Conservation (phyloP, 345 rosid species). For the Combretum micranthum region DNA sequence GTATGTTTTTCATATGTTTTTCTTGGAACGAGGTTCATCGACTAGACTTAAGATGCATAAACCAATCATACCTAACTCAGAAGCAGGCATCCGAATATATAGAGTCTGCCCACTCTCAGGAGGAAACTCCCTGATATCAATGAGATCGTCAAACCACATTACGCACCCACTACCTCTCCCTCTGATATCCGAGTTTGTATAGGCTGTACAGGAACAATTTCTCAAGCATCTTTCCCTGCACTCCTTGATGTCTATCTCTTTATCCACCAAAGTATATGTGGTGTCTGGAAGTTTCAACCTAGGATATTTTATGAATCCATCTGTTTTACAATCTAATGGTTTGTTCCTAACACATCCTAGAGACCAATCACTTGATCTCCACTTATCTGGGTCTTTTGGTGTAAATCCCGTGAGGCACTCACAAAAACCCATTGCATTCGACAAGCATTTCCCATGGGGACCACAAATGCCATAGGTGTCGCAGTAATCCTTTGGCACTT, state of each 20-base stretch:
- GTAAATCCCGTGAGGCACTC: constrained; percentile 35
- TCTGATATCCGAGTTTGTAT: constrained; percentile 16
- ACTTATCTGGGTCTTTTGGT: constrained; percentile 19
- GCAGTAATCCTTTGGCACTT: constrained; percentile 22
- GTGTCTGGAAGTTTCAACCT: constrained; percentile 37
- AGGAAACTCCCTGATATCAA: constrained; percentile 27
- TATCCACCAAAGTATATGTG: constrained; percentile 12
- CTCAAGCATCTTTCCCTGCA: constrained; percentile 23
- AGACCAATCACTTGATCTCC: constrained; percentile 33
- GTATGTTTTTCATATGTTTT: neutral
- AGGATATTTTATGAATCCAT: constrained; percentile 24
- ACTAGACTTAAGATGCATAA: neutral
- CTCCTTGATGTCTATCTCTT: constrained; percentile 12
- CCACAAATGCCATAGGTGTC: constrained; percentile 27
- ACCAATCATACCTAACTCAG: constrained; percentile 23
- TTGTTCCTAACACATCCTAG: constrained; percentile 31
- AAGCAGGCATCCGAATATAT: constrained; percentile 32
- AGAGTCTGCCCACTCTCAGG: constrained; percentile 33
- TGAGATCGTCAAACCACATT: constrained; percentile 25
- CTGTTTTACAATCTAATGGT: constrained; percentile 21
- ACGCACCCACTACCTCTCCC: constrained; percentile 29
- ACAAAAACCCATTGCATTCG: constrained; percentile 6
- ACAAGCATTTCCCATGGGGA: constrained; percentile 11
- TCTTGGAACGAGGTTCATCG: constrained; percentile 1
- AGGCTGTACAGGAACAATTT: constrained; percentile 35